Conservation (phyloP, 140 eudicot species). For the Stevia rebaudiana region DNA sequence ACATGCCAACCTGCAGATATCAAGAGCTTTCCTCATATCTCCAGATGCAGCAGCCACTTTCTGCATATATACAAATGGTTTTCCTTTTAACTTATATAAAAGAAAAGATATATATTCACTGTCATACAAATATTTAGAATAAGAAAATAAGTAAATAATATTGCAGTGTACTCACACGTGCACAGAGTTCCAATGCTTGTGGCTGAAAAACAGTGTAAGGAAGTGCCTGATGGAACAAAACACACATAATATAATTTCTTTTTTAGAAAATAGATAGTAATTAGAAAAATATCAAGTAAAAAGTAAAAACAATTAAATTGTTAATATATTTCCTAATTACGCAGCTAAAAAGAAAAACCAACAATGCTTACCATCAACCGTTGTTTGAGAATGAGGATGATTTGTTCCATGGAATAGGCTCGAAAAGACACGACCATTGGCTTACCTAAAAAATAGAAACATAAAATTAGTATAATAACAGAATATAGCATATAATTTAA, state of each 20-base stretch:
- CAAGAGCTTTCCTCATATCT: conserved; percentile 95
- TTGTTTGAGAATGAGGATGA: conserved; percentile 63
- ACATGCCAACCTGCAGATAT: conserved; percentile 73
- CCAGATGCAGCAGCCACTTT: conserved; percentile 98
- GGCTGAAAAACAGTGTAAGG: conserved; percentile 76
- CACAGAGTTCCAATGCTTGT: conserved; percentile 92
- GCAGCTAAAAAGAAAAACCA: background rate
- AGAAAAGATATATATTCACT: background rate
- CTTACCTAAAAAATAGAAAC: conserved; percentile 43
- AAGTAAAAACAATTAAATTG: background rate
- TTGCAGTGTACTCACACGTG: conserved; percentile 56
- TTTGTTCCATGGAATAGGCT: conserved; percentile 81
- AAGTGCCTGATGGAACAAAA: conserved; percentile 54
- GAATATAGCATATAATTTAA: background rate
- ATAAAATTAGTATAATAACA: background rate
- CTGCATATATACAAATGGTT: conserved; percentile 35
- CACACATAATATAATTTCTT: background rate
- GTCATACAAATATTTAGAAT: background rate
- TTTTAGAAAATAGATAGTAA: conserved; percentile 5
- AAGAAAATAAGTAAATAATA: conserved; percentile 3
- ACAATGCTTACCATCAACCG: conserved; percentile 47
- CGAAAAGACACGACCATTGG: conserved; percentile 74
- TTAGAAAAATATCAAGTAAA: background rate
- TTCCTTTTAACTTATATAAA: background rate
- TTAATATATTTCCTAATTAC: background rate